Evolutionary conservation across 148 eudicot species (phyloP).

Genomic region (Persicaria tinctoria): DNA sequence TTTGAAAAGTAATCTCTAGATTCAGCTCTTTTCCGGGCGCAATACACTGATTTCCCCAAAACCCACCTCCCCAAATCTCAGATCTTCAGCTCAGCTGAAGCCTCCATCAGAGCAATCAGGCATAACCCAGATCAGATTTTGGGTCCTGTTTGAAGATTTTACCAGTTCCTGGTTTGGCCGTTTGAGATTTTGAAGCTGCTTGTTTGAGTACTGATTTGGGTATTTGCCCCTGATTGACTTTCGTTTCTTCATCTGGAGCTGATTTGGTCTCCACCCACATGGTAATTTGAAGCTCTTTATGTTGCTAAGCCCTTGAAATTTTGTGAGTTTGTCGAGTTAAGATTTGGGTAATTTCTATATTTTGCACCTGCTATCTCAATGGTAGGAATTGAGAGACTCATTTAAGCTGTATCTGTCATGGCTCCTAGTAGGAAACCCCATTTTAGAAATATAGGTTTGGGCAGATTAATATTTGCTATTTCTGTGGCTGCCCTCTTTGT

Average conservation of each 20-base stretch:
- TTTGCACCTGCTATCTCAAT: neutral
- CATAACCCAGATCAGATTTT: neutral
- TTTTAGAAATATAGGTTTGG: slow-evolving; percentile 34
- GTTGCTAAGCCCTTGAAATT: neutral
- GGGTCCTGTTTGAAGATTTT: neutral
- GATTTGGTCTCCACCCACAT: neutral
- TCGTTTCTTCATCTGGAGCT: neutral
- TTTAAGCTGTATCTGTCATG: slow-evolving; percentile 19
- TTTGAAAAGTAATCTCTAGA: neutral
- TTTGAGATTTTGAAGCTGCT: neutral
- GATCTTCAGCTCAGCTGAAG: neutral
- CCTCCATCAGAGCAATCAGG: neutral
- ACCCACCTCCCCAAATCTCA: neutral
- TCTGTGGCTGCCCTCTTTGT: slow-evolving; percentile 32
- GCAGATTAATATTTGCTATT: slow-evolving; percentile 32
- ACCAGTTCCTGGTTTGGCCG: neutral
- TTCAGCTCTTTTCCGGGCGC: neutral
- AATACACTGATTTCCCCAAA: neutral
- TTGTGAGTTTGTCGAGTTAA: neutral
- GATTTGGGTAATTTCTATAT: neutral
- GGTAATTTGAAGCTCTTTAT: neutral
- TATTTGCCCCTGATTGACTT: neutral
- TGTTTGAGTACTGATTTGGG: neutral
- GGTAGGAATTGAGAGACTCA: slow-evolving; percentile 12
- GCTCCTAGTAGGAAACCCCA: slow-evolving; percentile 39